phyloP scores from a whole-genome alignment of 352 stramenopile genomes.

The Phytopythium oedochilum region DNA sequence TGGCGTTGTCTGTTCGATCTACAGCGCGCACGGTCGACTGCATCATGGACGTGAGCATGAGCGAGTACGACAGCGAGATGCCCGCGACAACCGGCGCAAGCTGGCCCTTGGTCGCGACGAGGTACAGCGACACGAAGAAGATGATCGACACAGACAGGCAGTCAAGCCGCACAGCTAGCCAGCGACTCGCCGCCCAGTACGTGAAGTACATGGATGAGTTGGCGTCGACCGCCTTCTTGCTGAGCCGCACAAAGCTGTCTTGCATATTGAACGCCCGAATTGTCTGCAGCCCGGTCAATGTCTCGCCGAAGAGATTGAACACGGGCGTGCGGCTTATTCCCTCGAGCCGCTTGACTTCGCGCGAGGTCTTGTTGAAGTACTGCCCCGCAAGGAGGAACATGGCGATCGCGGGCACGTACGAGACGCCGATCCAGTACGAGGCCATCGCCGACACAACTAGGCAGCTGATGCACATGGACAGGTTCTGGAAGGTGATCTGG shows the following conservation, averaged over 20 bases:
- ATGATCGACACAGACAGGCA: conserved; percentile 81
- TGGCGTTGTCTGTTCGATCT: conserved; percentile 15
- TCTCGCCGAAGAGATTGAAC: conserved; percentile 93
- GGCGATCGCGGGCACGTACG: conserved; percentile 52
- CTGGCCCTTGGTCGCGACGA: conserved; percentile 52
- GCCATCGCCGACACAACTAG: conserved; percentile 34
- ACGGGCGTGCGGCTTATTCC: conserved; percentile 85
- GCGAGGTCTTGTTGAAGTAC: conserved; percentile 66
- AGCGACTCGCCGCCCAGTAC: conserved; percentile 60
- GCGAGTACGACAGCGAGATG: conserved; percentile 86
- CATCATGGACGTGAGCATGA: conserved; percentile 82
- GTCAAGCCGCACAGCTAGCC: conserved; percentile 92
- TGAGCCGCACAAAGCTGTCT: conserved; percentile 34
- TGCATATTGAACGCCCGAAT: conserved; percentile 84
- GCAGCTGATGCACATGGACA: conserved; percentile 27
- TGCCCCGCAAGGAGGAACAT: conserved; percentile 53
- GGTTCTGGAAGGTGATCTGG: conserved; percentile 18
- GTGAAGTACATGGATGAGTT: conserved; percentile 42
- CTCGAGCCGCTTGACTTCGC: conserved; percentile 93
- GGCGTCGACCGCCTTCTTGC: conserved; percentile 28
- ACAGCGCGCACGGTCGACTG: conserved; percentile 72
- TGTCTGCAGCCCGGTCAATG: conserved; percentile 87
- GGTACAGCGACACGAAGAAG: conserved; percentile 79
- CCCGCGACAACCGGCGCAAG: conserved; percentile 46
- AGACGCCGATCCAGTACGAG: conserved; percentile 32